These are phyloP conservation scores for Fraxinus albicans DNA, from an alignment of 305 asterid genomes.

Conservation along the genomic window DNA sequence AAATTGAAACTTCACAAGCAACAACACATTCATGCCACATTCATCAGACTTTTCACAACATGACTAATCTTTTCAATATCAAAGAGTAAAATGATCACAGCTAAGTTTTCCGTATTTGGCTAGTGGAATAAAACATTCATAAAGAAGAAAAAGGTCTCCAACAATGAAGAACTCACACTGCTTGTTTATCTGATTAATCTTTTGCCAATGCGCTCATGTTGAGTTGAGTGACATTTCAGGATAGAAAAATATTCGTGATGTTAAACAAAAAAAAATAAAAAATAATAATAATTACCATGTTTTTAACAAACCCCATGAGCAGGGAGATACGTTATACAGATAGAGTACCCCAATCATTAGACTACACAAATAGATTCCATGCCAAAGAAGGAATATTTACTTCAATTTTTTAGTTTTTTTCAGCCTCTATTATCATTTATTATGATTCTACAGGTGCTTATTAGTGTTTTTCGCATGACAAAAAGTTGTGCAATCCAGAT, in stretches of 20 bases:
- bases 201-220: slow-evolving; percentile 8
- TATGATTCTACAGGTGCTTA: slow-evolving; percentile 4
- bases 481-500: slow-evolving; percentile 6
- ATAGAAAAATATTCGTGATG: not conserved
- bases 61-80: slow-evolving; percentile 11
- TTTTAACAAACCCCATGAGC: slow-evolving; percentile 10
- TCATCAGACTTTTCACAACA: slow-evolving; percentile 8
- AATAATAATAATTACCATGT: not conserved
- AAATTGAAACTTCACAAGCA: slow-evolving; percentile 15
- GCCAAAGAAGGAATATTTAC: not conserved
- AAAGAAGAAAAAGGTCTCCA: not conserved
- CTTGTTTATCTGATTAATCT: not conserved
- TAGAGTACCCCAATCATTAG: slow-evolving; percentile 13
- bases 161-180: slow-evolving; percentile 7
- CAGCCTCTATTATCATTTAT: slow-evolving; percentile 5
- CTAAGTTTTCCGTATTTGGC: not conserved
- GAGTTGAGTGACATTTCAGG: slow-evolving; percentile 12
- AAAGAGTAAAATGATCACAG: not conserved
- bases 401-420: not conserved
- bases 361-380: slow-evolving; percentile 15
- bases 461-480: not conserved
- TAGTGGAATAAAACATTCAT: not conserved
- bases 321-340: slow-evolving; percentile 6
- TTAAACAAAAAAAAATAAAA: not conserved
- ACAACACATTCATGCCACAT: slow-evolving; percentile 5